Base-by-base conservation (phyloP, 148 eudicot genomes). In the Bassia scoparia region DNA sequence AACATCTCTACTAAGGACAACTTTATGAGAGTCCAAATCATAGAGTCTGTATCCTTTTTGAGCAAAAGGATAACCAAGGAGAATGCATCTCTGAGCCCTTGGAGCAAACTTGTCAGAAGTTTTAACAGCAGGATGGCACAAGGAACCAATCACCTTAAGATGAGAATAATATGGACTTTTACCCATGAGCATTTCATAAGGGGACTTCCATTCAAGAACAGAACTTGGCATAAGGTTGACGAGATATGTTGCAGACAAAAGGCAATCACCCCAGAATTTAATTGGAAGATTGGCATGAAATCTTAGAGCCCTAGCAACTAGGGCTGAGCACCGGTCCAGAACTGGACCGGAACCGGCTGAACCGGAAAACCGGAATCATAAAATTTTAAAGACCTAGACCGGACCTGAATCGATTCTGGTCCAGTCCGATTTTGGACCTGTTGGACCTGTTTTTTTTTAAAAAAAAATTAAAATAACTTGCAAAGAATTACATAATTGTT, bases 1-100 rank as follows among this genome's bases (percentile, higher is more conserved):
- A 13, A 67, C 55, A 67, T 67, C 70, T 46, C 55, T 67, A 11
- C 56, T 67, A 1, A 67, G 37, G 26, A 67, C 26, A 46, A 67
- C 27, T 46, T 67, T 46, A 12, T 10, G 29, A 1, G 29, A 2
- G 1, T 6, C 1, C 0, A 67, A 11, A 37, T 64, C 46, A 64
- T 35, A 64, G 2, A 64, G 24, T 21, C 37, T 64, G 23, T 64
- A 64, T 0, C 46, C 68, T 18, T 64, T 64, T 37, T 37, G 27
- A 0, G 48, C 68, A 64, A 18, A 15, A 5, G 68, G 49, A 20
- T 64, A 64, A 35, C 68, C 68, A 20, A 64, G 1, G 3, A 37
- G 37, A 16, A 64, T 12, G 5, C 55, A 20, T 13, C 54, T 24
- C 4, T 29, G 24, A 3, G n/a, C 53, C 23, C 29, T 67, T 12